Percentiles rank a stretch among this genome's conserved stretches.
Evolutionary conservation across 441 rosid genomes (phyloP).

Genomic region (Pelargonium citronellum): DNA sequence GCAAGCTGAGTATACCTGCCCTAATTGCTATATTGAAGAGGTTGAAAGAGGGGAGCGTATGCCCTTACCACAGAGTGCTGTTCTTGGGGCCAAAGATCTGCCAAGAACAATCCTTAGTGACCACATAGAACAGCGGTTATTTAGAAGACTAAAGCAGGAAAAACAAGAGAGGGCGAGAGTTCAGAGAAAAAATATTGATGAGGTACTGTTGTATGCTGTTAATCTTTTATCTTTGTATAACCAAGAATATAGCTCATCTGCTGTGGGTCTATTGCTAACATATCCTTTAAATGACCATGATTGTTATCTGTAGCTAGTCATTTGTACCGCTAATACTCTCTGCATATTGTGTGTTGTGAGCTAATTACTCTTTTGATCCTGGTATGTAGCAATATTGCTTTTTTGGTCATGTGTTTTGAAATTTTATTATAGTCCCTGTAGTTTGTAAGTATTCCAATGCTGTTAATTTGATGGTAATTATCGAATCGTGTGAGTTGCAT

Average conservation of each 20-base stretch:
- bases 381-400: background rate
- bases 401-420: background rate
- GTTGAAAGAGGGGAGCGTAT: conserved; percentile 82
- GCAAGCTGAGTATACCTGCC: conserved; percentile 99
- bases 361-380: background rate
- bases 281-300: no score
- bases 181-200: conserved; percentile 84
- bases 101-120: conserved; percentile 96
- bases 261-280: conserved; percentile 14
- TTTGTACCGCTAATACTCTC: background rate
- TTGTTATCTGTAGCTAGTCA: no score
- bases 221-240: background rate
- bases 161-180: conserved; percentile 83
- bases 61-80: conserved; percentile 98
- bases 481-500: background rate
- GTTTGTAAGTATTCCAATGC: background rate
- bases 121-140: conserved; percentile 88
- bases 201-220: conserved; percentile 45
- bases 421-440: background rate
- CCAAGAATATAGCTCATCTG: background rate
- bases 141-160: conserved; percentile 73
- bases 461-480: background rate
- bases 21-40: conserved; percentile 89
- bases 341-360: background rate
- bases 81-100: conserved; percentile 96